phyloP scores from a whole-genome alignment of 116 monocot species.

The Iris pallida region DNA sequence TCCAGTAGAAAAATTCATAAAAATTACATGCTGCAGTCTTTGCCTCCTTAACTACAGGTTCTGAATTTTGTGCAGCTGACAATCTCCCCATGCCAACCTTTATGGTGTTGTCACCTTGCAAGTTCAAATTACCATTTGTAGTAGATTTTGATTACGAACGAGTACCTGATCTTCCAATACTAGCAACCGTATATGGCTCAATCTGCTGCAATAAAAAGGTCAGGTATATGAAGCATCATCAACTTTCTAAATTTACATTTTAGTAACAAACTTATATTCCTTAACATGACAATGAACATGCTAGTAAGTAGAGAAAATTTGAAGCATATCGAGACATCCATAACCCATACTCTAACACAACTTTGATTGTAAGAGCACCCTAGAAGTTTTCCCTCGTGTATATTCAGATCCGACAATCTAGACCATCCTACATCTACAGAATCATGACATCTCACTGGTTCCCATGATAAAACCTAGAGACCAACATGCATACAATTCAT shows the following conservation, averaged over 20 bases:
- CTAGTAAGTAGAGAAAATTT: conserved; percentile 1
- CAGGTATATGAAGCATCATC: neutral
- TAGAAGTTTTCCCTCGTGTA: conserved; percentile 91
- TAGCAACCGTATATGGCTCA: conserved; percentile 66
- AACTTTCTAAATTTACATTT: neutral
- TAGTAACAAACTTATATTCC: neutral
- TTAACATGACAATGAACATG: too few relatives aligned
- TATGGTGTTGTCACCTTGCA: conserved; percentile 53
- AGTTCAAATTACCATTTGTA: conserved; percentile 20
- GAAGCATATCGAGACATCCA: conserved; percentile 72
- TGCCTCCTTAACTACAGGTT: conserved; percentile 42
- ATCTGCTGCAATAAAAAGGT: conserved; percentile 40
- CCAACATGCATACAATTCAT: neutral
- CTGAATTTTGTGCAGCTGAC: conserved; percentile 54
- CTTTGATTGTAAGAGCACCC: conserved; percentile 97
- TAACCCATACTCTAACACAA: conserved; percentile 96
- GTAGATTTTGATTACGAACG: conserved; percentile 50
- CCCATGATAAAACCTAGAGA: conserved; percentile 82
- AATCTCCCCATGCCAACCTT: conserved; percentile 49
- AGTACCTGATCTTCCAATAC: conserved; percentile 38
- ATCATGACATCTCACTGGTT: conserved; percentile 84
- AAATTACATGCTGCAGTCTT: conserved; percentile 31
- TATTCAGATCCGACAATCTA: conserved; percentile 78
- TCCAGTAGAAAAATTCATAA: neutral
- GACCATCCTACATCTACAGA: conserved; percentile 94